Evolutionary conservation across 2,329 filamentous ascomycete species (phyloP), one percentile per base, ranked within the genome.

Genomic region (Alternaria sp.): DNA sequence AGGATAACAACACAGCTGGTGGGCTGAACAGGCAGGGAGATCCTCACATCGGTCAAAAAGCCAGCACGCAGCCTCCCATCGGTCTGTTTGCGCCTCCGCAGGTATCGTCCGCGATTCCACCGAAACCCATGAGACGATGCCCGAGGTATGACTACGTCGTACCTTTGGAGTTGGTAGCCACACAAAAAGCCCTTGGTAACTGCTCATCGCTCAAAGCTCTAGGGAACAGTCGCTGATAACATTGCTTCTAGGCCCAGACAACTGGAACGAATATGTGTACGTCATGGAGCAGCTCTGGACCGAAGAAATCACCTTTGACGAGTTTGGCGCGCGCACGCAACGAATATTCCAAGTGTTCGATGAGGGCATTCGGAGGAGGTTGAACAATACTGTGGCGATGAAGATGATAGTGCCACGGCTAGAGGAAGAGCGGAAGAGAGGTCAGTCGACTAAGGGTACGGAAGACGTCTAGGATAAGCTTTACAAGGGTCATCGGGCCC

Each of bases 191-290:
- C 12, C 49, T 72, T 3, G 70, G 70, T 23, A 47, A 51, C 12
- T 15, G 17, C 0, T 13, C 1, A 5, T 12, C 15, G 10, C 44
- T 17, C 28, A 12, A 13, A 8, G 1, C 17, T 45, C 1, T 15
- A 3, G 23, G 6, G 13, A 9, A n/a, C 43, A 23, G 2, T 52
- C 30, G 30, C 49, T 52, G 15, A 52, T 15, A 40, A 7, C 4
- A 6, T 25, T 21, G 4, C 19, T 13, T 21, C 4, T 10, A 61
- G 59, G 59, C 7, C 17, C 54, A 12, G 59, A 67, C 7, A 59
- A 65, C 30, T 72, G 70, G 68, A 63, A 52, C 7, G 64, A 70
- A 36, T 71, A 71, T 17, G 5, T 71, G 1, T 46, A 45, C 1
- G 28, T 67, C 11, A 32, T 65, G 46, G 67, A 71, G 59, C 61